Conservation (phyloP, 805 yeast genomes). For the Hanseniaspora hatyaiensis region DNA sequence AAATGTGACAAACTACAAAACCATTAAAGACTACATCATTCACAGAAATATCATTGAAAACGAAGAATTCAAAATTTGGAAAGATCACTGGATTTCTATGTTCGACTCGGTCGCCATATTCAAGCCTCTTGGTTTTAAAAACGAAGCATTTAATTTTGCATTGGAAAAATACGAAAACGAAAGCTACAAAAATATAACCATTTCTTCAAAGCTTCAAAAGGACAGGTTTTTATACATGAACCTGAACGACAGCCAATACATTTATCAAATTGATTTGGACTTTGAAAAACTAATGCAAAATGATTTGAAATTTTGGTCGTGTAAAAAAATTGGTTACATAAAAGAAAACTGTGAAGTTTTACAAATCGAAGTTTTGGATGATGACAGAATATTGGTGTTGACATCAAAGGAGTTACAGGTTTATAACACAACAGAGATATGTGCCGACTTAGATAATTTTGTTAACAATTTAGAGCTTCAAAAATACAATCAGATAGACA, state of each 20-base stretch:
- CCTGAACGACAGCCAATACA: slow-evolving; percentile 6
- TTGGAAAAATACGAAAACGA: slow-evolving; percentile 11
- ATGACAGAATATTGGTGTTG: slow-evolving; percentile 4
- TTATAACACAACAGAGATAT: not conserved
- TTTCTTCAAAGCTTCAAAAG: not conserved
- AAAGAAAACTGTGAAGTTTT: not conserved
- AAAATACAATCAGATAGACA: not conserved
- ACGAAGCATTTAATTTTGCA: not conserved
- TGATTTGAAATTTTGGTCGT: slow-evolving; percentile 2
- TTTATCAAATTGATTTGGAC: slow-evolving; percentile 2
- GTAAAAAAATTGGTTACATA: not conserved
- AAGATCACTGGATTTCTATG: slow-evolving; percentile 11
- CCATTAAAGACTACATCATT: slow-evolving; percentile 10
- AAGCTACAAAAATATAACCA: not conserved
- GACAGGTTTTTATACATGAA: not conserved
- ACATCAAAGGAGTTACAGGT: slow-evolving; percentile 5
- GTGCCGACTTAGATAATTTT: not conserved
- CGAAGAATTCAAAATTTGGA: slow-evolving; percentile 14
- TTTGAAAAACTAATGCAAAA: not conserved
- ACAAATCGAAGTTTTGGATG: slow-evolving; percentile 2
- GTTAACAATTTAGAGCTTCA: not conserved
- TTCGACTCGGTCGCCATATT: slow-evolving; percentile 1
- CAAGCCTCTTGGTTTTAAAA: slow-evolving; percentile 4
- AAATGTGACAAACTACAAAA: slow-evolving; percentile 10
- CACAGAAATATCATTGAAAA: slow-evolving; percentile 14